These are phyloP conservation scores for Fusarium illudens DNA, from an alignment of 2,329 filamentous ascomycete genomes.

Conservation along the genomic window DNA sequence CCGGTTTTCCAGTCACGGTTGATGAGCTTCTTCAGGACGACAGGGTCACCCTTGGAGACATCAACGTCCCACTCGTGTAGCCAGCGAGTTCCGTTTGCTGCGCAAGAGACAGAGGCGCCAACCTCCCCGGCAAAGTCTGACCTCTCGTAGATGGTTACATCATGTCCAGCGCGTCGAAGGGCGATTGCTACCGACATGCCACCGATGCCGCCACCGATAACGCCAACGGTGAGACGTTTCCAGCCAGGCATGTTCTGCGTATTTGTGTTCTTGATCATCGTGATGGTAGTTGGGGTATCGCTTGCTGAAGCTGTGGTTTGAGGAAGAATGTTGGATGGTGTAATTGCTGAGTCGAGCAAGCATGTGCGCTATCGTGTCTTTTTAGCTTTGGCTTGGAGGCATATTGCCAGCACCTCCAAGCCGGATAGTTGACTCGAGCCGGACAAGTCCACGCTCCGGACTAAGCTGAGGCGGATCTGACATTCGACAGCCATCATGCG, in stretches of 20 bases:
- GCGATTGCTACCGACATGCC: constrained; percentile 58
- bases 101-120: constrained; percentile 72
- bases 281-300: neutral
- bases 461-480: neutral
- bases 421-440: no score
- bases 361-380: constrained; percentile 20
- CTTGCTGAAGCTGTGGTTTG: neutral
- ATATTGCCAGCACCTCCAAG: neutral
- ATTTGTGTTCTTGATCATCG: constrained; percentile 27
- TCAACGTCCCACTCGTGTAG: constrained; percentile 74
- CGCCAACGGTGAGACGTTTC: constrained; percentile 54
- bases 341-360: neutral
- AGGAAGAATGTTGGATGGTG: neutral
- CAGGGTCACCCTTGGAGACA: constrained; percentile 69
- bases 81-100: constrained; percentile 75
- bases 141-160: constrained; percentile 70
- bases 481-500: neutral
- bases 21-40: constrained; percentile 72
- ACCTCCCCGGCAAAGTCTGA: constrained; percentile 73
- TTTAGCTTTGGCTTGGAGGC: constrained; percentile 23
- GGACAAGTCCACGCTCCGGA: neutral
- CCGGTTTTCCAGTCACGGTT: constrained; percentile 76
- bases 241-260: constrained; percentile 46
- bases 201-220: constrained; percentile 59
- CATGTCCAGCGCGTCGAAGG: constrained; percentile 57